Conservation (phyloP, 1,284 basidiomycete genomes). For the Cutaneotrichosporon dermatis region DNA sequence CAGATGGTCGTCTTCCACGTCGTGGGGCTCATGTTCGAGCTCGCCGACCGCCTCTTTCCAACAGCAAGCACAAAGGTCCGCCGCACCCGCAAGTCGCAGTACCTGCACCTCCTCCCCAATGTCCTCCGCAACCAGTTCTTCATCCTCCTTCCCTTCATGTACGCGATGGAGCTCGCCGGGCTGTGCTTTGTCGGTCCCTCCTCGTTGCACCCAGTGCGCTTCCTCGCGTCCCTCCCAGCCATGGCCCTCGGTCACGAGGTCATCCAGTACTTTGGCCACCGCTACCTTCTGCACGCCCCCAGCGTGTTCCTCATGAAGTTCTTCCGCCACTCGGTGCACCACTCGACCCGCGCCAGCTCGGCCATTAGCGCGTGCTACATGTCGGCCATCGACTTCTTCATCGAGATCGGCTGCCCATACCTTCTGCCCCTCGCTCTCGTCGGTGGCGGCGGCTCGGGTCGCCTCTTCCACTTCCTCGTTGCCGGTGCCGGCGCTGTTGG, state of each 20-base stretch:
- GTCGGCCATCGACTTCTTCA: neutral
- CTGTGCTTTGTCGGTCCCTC: neutral
- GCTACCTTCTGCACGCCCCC: neutral
- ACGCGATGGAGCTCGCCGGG: neutral
- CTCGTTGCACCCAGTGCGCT: neutral
- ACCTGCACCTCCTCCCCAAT: neutral
- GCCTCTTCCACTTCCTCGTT: conserved; percentile 1
- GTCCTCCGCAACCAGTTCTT: neutral
- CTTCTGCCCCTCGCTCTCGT: neutral
- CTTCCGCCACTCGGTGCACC: neutral
- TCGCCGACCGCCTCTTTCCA: neutral
- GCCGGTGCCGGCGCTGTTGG: neutral
- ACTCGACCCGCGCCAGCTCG: neutral
- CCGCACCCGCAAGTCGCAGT: neutral
- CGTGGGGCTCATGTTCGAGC: neutral
- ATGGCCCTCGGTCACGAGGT: neutral
- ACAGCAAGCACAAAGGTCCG: neutral
- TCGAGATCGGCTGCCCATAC: conserved; percentile 1
- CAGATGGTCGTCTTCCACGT: conserved; percentile 1
- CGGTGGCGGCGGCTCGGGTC: neutral
- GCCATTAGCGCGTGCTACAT: conserved; percentile 1
- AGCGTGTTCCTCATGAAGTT: neutral
- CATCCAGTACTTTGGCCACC: neutral
- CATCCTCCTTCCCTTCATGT: neutral
- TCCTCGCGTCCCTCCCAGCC: neutral